Percentiles rank a stretch among this genome's conserved stretches.
These are phyloP conservation scores for Phytophthora brassicae DNA, from an alignment of 352 stramenopile genomes.

Conservation along the genomic window DNA sequence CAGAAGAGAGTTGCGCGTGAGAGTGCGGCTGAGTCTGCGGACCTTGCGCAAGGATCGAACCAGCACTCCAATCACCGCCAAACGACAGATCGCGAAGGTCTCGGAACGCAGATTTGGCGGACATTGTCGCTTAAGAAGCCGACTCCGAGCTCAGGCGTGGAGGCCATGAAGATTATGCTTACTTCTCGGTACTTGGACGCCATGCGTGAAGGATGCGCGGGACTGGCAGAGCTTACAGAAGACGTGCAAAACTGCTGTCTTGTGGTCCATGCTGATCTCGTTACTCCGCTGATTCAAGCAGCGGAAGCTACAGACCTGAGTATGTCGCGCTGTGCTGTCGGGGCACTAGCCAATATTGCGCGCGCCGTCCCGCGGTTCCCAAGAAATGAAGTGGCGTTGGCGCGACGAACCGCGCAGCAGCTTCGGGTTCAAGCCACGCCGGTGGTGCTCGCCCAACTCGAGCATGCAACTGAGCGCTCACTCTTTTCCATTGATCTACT, in stretches of 20 bases:
- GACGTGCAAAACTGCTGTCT: conserved; percentile 62
- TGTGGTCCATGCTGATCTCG: conserved; percentile 56
- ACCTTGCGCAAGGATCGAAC: not conserved
- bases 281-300: conserved; percentile 49
- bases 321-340: conserved; percentile 73
- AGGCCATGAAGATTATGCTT: conserved; percentile 87
- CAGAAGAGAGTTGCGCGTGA: conserved; percentile 54
- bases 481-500: conserved; percentile 72
- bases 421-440: conserved; percentile 48
- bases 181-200: conserved; percentile 70
- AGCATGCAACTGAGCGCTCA: conserved; percentile 44
- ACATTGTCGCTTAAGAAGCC: conserved; percentile 47
- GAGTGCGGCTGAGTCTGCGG: not conserved
- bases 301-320: conserved; percentile 53
- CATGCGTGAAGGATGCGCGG: conserved; percentile 75
- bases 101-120: conserved; percentile 65
- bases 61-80: not conserved
- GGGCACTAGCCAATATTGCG: conserved; percentile 68
- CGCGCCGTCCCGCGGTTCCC: conserved; percentile 53
- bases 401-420: conserved; percentile 37
- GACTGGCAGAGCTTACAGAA: conserved; percentile 69
- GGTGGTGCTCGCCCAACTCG: conserved; percentile 47
- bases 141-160: conserved; percentile 65
- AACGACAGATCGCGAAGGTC: conserved; percentile 36
- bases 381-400: conserved; percentile 40